Conservation (phyloP, 768 basidiomycete genomes). For the Leccinum rimulosum region DNA sequence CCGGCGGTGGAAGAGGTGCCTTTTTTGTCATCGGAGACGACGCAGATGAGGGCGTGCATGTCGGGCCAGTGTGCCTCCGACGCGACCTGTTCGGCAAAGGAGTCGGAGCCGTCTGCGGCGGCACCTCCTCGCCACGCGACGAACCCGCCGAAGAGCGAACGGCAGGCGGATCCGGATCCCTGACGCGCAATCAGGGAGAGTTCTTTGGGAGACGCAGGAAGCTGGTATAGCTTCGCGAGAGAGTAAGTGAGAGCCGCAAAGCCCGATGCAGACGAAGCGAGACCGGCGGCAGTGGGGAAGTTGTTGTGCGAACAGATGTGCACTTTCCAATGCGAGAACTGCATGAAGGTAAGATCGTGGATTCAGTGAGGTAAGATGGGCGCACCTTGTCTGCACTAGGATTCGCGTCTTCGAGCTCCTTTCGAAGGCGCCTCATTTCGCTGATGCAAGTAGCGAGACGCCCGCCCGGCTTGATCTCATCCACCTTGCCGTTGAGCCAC, state of each 20-base stretch:
- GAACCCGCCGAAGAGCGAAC: slow-evolving; percentile 95
- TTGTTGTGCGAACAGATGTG: slow-evolving; percentile 97
- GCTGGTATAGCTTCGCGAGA: slow-evolving; percentile 79
- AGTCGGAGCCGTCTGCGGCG: slow-evolving; percentile 71
- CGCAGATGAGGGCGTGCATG: slow-evolving; percentile 95
- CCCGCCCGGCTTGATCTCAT: slow-evolving; percentile 80
- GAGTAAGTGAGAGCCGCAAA: slow-evolving; percentile 94
- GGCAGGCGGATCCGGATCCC: slow-evolving; percentile 96
- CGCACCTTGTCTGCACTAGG: slow-evolving; percentile 62
- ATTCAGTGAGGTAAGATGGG: background rate
- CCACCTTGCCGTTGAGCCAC: slow-evolving; percentile 94
- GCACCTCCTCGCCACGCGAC: slow-evolving; percentile 82
- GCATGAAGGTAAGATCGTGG: background rate
- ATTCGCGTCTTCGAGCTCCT: slow-evolving; percentile 69
- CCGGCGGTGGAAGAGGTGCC: slow-evolving; percentile 92
- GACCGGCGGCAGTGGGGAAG: slow-evolving; percentile 97
- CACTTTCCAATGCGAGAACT: slow-evolving; percentile 48
- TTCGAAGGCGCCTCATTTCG: slow-evolving; percentile 80
- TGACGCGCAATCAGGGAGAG: slow-evolving; percentile 95
- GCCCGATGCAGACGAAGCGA: slow-evolving; percentile 96
- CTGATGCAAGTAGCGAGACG: slow-evolving; percentile 80
- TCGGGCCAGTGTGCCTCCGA: slow-evolving; percentile 88
- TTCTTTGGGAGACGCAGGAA: slow-evolving; percentile 72
- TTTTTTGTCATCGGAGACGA: slow-evolving; percentile 95
- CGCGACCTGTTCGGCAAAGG: slow-evolving; percentile 84